These are phyloP conservation scores for Pseudopyrenochaeta lycopersici DNA, from an alignment of 2,329 filamentous ascomycete genomes.

Conservation along the genomic window DNA sequence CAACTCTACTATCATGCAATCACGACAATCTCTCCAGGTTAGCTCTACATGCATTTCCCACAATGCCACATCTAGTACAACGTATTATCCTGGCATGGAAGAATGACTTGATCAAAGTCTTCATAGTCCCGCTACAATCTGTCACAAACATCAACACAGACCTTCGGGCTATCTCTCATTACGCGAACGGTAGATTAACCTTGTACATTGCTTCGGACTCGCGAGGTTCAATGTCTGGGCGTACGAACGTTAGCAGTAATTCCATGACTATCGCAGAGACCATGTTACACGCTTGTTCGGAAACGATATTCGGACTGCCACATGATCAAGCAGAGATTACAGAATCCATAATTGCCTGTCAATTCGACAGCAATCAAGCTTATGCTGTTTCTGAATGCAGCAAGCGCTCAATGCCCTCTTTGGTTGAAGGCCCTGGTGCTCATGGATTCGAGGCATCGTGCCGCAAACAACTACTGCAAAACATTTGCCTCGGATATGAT, in stretches of 20 bases:
- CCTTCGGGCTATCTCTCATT: slow-evolving; percentile 48
- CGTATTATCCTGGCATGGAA: slow-evolving; percentile 45
- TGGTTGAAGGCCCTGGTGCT: slow-evolving; percentile 20
- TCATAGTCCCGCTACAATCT: slow-evolving; percentile 46
- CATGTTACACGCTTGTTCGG: slow-evolving; percentile 43
- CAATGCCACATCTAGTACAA: slow-evolving; percentile 42
- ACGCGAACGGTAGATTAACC: slow-evolving; percentile 36
- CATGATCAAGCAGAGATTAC: slow-evolving; percentile 43
- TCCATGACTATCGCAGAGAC: slow-evolving; percentile 46
- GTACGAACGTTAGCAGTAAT: slow-evolving; percentile 46
- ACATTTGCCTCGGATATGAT: slow-evolving; percentile 60
- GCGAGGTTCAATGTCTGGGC: slow-evolving; percentile 25
- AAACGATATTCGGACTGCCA: slow-evolving; percentile 45
- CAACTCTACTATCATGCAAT: slow-evolving; percentile 51
- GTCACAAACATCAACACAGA: slow-evolving; percentile 43
- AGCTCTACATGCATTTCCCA: slow-evolving; percentile 57
- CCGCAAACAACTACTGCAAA: slow-evolving; percentile 57
- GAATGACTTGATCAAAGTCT: slow-evolving; percentile 41
- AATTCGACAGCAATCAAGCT: slow-evolving; percentile 20
- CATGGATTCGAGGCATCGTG: slow-evolving; percentile 34
- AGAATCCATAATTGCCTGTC: slow-evolving; percentile 44
- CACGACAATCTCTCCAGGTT: slow-evolving; percentile 44
- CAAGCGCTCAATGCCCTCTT: slow-evolving; percentile 45
- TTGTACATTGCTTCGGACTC: slow-evolving; percentile 45
- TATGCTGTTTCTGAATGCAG: slow-evolving; percentile 43